Percentiles rank a stretch among this genome's conserved stretches.
These are phyloP conservation scores for Candida argentea DNA, from an alignment of 805 yeast species.

Conservation along the genomic window DNA sequence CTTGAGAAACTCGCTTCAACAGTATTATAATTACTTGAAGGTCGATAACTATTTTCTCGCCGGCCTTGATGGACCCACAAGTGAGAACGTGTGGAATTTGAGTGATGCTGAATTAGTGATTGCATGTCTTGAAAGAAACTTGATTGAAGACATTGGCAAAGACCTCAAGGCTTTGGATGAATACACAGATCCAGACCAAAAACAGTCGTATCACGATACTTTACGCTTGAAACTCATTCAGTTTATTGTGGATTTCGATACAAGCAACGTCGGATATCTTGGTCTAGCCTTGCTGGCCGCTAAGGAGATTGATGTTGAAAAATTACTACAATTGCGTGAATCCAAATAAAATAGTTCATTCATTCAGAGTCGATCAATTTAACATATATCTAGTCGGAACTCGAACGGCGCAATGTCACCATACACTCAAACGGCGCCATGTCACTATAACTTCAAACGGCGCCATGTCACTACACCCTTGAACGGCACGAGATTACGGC, in stretches of 20 bases:
- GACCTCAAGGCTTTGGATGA: constrained; percentile 14
- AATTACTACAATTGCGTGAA: too few species aligned
- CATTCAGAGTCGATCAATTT: too few species aligned
- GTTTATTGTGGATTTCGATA: constrained; percentile 30
- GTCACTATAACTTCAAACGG: too few species aligned
- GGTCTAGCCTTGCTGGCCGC: background rate
- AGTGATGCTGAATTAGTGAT: constrained; percentile 40
- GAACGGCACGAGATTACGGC: too few species aligned
- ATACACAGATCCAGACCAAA: constrained; percentile 8
- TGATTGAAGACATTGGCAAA: constrained; percentile 26
- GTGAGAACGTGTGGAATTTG: constrained; percentile 36
- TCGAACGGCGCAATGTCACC: too few species aligned
- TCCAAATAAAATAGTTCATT: too few species aligned
- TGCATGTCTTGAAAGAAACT: constrained; percentile 47
- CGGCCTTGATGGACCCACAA: constrained; percentile 19
- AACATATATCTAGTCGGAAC: too few species aligned
- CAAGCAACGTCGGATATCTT: constrained; percentile 29
- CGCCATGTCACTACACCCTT: too few species aligned
- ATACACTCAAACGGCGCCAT: too few species aligned
- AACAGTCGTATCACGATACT: constrained; percentile 13
- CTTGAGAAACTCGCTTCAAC: constrained; percentile 25
- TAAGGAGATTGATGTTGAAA: too few species aligned
- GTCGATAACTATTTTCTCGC: constrained; percentile 43
- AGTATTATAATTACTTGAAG: constrained; percentile 32
- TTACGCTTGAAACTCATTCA: constrained; percentile 28